phyloP scores from a whole-genome alignment of 2,329 filamentous ascomycete genomes.

The Neonectria magnoliae region DNA sequence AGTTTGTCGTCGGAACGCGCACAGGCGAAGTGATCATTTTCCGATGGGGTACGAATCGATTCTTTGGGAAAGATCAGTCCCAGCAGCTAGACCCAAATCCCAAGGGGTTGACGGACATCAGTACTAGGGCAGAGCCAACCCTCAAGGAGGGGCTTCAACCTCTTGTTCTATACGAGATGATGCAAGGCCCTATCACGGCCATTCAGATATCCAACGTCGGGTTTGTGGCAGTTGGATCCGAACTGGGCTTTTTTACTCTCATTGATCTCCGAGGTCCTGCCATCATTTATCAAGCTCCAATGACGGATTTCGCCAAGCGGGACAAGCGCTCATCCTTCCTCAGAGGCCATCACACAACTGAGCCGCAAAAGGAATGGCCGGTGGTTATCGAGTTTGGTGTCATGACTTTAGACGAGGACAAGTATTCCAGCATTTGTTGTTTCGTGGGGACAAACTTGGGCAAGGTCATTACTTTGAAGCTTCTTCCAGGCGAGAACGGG shows the following conservation, averaged over 20 bases:
- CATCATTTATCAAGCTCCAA: constrained; percentile 79
- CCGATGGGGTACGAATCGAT: constrained; percentile 84
- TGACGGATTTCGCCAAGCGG: constrained; percentile 79
- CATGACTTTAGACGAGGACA: constrained; percentile 91
- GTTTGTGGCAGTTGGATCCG: constrained; percentile 88
- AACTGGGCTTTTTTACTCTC: constrained; percentile 81
- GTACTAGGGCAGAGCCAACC: constrained; percentile 73
- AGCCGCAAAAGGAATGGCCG: constrained; percentile 73
- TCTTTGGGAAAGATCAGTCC: constrained; percentile 70
- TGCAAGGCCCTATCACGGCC: constrained; percentile 82
- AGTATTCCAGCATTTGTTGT: constrained; percentile 92
- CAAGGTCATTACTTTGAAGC: constrained; percentile 87
- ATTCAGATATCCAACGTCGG: constrained; percentile 90
- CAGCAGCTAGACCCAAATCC: constrained; percentile 66
- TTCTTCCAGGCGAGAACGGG: constrained; percentile 78
- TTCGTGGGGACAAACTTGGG: constrained; percentile 91
- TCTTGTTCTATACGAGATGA: constrained; percentile 82
- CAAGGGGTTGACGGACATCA: constrained; percentile 79
- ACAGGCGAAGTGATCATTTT: constrained; percentile 90
- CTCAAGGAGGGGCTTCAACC: constrained; percentile 86
- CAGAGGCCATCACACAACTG: constrained; percentile 52
- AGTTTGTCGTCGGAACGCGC: constrained; percentile 83
- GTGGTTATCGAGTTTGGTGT: constrained; percentile 90
- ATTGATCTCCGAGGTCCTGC: constrained; percentile 89
- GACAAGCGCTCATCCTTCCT: constrained; percentile 81